Evolutionary conservation across 2,329 filamentous ascomycete genomes (phyloP), one percentile per base, ranked within the genome.

Genomic region (Aspergillus piperis): DNA sequence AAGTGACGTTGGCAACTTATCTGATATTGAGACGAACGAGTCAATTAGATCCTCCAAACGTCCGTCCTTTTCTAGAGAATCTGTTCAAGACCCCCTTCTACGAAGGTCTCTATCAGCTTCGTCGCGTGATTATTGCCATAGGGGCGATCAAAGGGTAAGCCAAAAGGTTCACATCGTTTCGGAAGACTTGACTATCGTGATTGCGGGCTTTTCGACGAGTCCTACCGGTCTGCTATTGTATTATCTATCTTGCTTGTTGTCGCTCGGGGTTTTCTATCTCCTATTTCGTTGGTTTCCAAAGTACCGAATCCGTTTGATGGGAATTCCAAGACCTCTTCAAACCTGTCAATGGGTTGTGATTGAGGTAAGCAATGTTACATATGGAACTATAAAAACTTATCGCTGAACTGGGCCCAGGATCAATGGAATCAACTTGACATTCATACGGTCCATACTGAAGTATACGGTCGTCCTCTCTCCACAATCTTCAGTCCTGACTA

Each of bases 81-180:
- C 84, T 5, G 75, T 77, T 13, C 81, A 86, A 61, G 77, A 80
- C 39, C 86, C 86, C 55, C 84, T 91, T 59, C 83, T 98, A 53
- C 85, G 90, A 63, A 86, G 86, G 61, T 86, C 89, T 62, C 96
- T 90, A 66, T 83, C 81, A 27, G 19, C 50, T 25, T 84, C 84
- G 55, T 95, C 91, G 11, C 84, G 88, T 64, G 83, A 81, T 30
- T 91, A 90, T 70, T 82, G 83, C 30, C 78, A 80, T 63, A 85
- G 84, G 53, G 81, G 80, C 42, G 85, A 84, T 10, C 86, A 86
- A 44, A 86, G 90, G 59, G 82, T 85, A 27, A 96, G 85, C 69
- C 95, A 99, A 75, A 98, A 97, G 78, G 84, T 97, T 23, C 95
- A 97, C 76, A 92, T 99, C 77, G 83, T 88, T 60, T 96, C 91